Evolutionary conservation across 768 basidiomycete species (phyloP).

Genomic region (Tricholoma sp.): DNA sequence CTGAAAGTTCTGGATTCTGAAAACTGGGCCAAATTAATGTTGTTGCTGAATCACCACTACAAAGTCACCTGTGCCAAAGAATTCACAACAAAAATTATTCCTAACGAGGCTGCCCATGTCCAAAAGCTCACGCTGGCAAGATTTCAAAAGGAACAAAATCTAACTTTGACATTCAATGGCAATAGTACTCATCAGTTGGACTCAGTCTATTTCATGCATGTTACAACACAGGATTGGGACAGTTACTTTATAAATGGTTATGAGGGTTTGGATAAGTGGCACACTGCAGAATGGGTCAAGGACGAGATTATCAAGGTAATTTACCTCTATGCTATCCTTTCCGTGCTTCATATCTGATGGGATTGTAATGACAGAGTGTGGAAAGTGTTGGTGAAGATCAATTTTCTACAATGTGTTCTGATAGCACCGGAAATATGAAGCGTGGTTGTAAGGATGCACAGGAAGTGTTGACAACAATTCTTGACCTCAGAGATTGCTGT

Average conservation of each 20-base stretch:
- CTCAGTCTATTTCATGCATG: background rate
- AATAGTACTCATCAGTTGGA: background rate
- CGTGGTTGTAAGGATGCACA: background rate
- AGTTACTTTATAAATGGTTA: constrained; percentile 1
- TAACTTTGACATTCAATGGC: background rate
- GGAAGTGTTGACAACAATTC: background rate
- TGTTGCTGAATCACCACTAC: background rate
- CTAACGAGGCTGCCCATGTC: background rate
- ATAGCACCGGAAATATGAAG: background rate
- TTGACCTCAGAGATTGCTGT: background rate
- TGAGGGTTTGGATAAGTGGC: background rate
- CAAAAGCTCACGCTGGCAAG: background rate
- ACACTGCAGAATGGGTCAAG: constrained; percentile 2
- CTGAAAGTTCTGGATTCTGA: background rate
- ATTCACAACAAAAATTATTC: background rate
- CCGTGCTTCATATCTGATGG: background rate
- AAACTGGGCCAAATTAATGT: background rate
- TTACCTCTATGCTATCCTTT: background rate
- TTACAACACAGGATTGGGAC: background rate
- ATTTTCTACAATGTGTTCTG: background rate
- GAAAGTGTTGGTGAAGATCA: background rate
- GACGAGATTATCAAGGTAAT: background rate
- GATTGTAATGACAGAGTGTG: background rate
- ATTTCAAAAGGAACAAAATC: background rate
- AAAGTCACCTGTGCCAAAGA: background rate